Conservation (phyloP, 2,329 filamentous ascomycete genomes). For the Xylariales sp. region DNA sequence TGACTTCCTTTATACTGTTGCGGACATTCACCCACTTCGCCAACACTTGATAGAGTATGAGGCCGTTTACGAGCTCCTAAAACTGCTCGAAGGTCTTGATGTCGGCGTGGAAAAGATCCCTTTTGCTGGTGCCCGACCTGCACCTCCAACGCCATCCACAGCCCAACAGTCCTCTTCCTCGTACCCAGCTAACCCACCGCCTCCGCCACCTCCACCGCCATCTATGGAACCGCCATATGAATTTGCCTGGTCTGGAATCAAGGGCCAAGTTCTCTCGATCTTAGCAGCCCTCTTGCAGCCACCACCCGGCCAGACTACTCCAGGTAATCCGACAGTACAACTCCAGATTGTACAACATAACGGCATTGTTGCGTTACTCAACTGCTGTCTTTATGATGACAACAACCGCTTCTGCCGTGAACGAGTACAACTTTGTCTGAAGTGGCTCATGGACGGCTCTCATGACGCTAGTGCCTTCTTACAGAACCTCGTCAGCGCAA, state of each 20-base stretch:
- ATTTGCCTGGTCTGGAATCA: constrained; percentile 70
- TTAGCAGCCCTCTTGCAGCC: constrained; percentile 87
- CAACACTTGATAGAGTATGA: constrained; percentile 88
- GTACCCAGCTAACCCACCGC: constrained; percentile 29
- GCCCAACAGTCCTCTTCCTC: constrained; percentile 20
- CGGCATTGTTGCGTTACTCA: constrained; percentile 81
- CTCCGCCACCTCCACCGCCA: constrained; percentile 39
- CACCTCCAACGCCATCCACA: constrained; percentile 31
- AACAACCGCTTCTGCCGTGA: constrained; percentile 94
- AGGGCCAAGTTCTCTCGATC: constrained; percentile 87
- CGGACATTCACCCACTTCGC: constrained; percentile 79
- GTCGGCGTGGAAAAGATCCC: constrained; percentile 80
- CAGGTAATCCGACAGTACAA: constrained; percentile 71
- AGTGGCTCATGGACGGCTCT: constrained; percentile 73
- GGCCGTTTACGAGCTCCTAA: constrained; percentile 81
- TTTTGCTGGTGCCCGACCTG: constrained; percentile 42
- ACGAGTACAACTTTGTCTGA: constrained; percentile 82
- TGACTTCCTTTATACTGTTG: constrained; percentile 86
- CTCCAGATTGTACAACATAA: constrained; percentile 80
- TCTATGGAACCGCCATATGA: constrained; percentile 61
- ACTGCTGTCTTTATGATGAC: constrained; percentile 87
- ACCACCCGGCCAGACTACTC: constrained; percentile 55
- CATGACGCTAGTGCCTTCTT: constrained; percentile 69
- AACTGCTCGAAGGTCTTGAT: constrained; percentile 81
- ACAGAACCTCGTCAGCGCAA: constrained; percentile 50